Evolutionary conservation across 2,329 filamentous ascomycete genomes (phyloP), one percentile per base, ranked within the genome.

Genomic region (Trichoderma semiorbis): DNA sequence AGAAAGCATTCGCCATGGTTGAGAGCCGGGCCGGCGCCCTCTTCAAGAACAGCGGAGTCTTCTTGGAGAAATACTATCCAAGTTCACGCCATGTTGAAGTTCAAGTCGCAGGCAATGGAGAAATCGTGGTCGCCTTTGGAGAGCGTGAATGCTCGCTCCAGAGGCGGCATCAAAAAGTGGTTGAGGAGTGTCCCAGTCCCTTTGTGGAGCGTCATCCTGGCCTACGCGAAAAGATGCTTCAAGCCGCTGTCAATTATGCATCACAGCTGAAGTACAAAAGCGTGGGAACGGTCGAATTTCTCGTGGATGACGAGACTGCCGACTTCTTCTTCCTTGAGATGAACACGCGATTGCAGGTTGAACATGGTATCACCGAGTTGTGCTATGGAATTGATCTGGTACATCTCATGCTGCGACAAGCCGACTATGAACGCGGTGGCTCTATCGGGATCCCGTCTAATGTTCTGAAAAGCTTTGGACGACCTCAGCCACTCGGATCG

Each of bases 1-100:
- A 53, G 47, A 53, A 53, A 24, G 47, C 47, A 53, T 53, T 53
- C 47, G 47, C 21, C 47, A 53, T 53, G 47, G 47, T 53, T 24
- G 57, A 60, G 28, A 60, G 57, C 28, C 57, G 57, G 18, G 83
- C 81, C 0, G 75, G 79, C n/a, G 78, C 80, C 7, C 82, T 82
- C 12, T 86, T 86, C 72, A 81, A 83, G 4, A 81, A 82, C 2
- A 77, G 78, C 0, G 80, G 81, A 5, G 78, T 82, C 3, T 82
- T 86, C 28, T 71, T 86, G 1, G 84, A 85, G 72, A 79, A 81
- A 5, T 85, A 53, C 21, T 53, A 24, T 24, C 47, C 47, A 3
- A 53, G 21, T 53, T 53, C 47, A 53, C 47, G 47, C 21, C 47
- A 53, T 24, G 21, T 53, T 14, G 47, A 53, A 2, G 47, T 53